Base-by-base conservation (phyloP, 2,329 filamentous ascomycete genomes). In the Calonectria montana region DNA sequence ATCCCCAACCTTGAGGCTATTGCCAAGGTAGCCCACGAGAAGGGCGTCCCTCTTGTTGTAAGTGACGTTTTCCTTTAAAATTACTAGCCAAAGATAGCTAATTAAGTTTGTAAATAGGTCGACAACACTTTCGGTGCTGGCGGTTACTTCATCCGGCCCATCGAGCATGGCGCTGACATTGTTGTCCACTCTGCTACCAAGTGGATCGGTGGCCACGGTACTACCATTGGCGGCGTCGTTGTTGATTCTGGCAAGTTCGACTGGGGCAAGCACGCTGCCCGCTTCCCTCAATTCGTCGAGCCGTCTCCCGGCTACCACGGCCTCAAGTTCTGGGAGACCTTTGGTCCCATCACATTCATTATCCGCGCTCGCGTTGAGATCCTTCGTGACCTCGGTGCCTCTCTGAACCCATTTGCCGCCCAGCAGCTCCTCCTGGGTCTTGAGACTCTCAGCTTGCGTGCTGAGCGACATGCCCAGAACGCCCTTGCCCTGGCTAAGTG, bases 91-190 rank as follows among this genome's bases (percentile, higher is more conserved):
- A n/a, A n/a, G n/a, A n/a, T 16, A 21, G 16, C 41, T 37, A 27
- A 57, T 10, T 47, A 65, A 16, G 66, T 47, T 12, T 10, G 43
- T 69, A 25, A 45, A 27, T 57, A 94, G 89, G 93, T 96, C 61
- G 96, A 98, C 86, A 98, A 98, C 88, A 98, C 96, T 9, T 98
- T 98, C 79, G 96, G 96, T 59, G 96, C 96, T 15, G 96, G 96
- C 71, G 96, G 96, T 64, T 98, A 94, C 88, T 97, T 94, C 83
- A 87, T 93, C 77, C 91, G 93, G 8, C 96, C 96, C 47, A 96
- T 98, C 79, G 92, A 96, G 27, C 94, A 97, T 83, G 96, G 96
- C 68, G 96, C 94, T 75, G 96, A 98, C 81, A 98, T 98, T 72
- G 93, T 98, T 65, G 94, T 98, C 27, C 95, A 98, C 88, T 97